Percentiles rank a stretch among this genome's conserved stretches.
Conservation (phyloP, 2,329 filamentous ascomycete species). For the Cordyceps farinosa region DNA sequence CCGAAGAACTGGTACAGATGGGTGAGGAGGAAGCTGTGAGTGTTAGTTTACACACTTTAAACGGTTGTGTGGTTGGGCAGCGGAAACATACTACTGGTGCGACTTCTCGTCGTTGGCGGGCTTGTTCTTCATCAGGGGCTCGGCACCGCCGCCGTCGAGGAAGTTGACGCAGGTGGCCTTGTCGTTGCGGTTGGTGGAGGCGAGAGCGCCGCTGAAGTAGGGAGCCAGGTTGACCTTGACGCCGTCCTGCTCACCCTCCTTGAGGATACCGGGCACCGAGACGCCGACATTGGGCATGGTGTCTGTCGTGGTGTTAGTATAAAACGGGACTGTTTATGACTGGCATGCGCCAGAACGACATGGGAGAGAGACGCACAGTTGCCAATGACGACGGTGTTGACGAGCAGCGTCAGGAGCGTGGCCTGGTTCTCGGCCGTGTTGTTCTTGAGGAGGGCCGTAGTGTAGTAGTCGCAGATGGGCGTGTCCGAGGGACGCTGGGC, state of each 20-base stretch:
- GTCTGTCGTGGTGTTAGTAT: constrained; percentile 33
- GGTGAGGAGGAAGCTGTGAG: constrained; percentile 50
- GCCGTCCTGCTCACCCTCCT: constrained; percentile 46
- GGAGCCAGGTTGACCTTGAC: constrained; percentile 53
- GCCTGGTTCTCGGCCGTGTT: constrained; percentile 58
- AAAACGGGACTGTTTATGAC: background rate
- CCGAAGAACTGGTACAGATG: constrained; percentile 63
- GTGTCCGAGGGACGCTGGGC: constrained; percentile 46
- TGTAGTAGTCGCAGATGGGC: constrained; percentile 63
- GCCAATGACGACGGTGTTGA: constrained; percentile 63
- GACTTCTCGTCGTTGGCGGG: constrained; percentile 48
- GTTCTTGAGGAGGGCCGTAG: constrained; percentile 53
- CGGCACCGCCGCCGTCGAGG: constrained; percentile 56
- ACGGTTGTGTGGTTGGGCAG: background rate
- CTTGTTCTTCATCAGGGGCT: constrained; percentile 52
- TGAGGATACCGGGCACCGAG: constrained; percentile 55
- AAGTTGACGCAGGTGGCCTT: constrained; percentile 53
- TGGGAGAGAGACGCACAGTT: constrained; percentile 42
- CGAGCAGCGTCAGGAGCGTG: constrained; percentile 52
- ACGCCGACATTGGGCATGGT: constrained; percentile 51
- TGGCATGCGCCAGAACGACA: no score
- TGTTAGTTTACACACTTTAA: background rate
- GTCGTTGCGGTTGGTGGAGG: constrained; percentile 50
- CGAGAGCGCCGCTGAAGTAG: constrained; percentile 56
- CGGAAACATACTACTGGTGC: constrained; percentile 51